Percentiles rank a stretch among this genome's conserved stretches.
These are phyloP conservation scores for Solanum bulbocastanum DNA, from an alignment of 257 asterid genomes.

Conservation along the genomic window DNA sequence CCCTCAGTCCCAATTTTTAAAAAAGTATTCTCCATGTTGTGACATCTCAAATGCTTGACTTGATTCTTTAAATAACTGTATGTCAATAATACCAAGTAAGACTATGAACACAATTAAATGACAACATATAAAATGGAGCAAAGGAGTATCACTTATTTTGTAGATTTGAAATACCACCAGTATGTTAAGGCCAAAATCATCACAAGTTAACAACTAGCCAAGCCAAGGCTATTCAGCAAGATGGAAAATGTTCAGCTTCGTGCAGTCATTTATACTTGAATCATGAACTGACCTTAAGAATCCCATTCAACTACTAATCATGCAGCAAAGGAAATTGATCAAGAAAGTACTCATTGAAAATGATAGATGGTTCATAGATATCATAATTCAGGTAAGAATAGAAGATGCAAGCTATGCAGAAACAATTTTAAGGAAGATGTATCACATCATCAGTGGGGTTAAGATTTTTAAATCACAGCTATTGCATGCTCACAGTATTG, in stretches of 20 bases:
- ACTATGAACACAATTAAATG: not conserved
- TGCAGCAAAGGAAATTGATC: not conserved
- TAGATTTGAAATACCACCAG: not conserved
- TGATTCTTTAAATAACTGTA: not conserved
- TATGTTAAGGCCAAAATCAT: not conserved
- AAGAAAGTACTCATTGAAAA: not conserved
- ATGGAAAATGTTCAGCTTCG: not conserved
- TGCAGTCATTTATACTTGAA: not conserved
- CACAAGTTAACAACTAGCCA: not conserved
- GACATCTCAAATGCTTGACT: not conserved
- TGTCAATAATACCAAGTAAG: not conserved
- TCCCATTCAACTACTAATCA: not conserved
- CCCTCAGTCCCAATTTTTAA: not conserved
- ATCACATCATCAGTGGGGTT: not conserved
- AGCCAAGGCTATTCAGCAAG: not conserved
- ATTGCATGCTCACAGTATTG: not conserved
- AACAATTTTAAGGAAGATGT: not conserved
- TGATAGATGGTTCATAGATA: not conserved
- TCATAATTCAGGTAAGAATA: not conserved
- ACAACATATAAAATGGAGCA: not conserved
- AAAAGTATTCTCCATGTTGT: not conserved
- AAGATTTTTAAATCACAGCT: not conserved
- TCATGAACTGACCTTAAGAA: not conserved
- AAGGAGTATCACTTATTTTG: not conserved
- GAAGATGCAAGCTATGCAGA: not conserved